Evolutionary conservation across 805 yeast genomes (phyloP).

Genomic region (Tetrapisispora phaffii): DNA sequence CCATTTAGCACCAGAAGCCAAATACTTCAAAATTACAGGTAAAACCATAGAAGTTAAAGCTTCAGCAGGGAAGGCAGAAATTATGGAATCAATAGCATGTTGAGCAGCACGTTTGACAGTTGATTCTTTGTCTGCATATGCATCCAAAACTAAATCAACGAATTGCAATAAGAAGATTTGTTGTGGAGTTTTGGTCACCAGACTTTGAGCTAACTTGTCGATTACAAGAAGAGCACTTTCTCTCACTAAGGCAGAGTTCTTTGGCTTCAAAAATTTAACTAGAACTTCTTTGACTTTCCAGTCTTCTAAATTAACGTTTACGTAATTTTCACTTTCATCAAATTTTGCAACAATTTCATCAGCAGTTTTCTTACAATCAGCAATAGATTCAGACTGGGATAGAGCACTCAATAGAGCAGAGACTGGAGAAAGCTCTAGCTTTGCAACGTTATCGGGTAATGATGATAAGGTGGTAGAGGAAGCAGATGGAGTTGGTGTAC

Average conservation of each 20-base stretch:
- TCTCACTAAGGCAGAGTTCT: conserved; percentile 62
- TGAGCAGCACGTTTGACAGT: conserved; percentile 82
- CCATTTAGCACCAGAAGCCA: conserved; percentile 84
- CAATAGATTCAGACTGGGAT: conserved; percentile 26
- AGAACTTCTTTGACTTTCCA: conserved; percentile 61
- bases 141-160: conserved; percentile 56
- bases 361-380: conserved; percentile 30
- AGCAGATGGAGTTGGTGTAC: conserved; percentile 35
- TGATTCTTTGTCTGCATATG: conserved; percentile 78
- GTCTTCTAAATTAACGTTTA: conserved; percentile 41
- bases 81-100: conserved; percentile 58
- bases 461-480: conserved; percentile 69
- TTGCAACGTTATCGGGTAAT: conserved; percentile 58
- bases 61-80: conserved; percentile 64
- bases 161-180: conserved; percentile 66
- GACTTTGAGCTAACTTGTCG: conserved; percentile 47
- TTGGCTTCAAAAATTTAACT: conserved; percentile 59
- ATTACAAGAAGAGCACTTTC: conserved; percentile 65
- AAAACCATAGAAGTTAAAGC: conserved; percentile 66
- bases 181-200: conserved; percentile 58
- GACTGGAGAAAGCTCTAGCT: conserved; percentile 57
- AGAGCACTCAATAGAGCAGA: conserved; percentile 39
- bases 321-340: conserved; percentile 18
- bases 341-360: conserved; percentile 40
- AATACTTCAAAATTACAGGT: conserved; percentile 49